Evolutionary conservation across 169 alveolate genomes (phyloP), one percentile per base, ranked within the genome.

Genomic region (Ichthyophthirius multifiliis): DNA sequence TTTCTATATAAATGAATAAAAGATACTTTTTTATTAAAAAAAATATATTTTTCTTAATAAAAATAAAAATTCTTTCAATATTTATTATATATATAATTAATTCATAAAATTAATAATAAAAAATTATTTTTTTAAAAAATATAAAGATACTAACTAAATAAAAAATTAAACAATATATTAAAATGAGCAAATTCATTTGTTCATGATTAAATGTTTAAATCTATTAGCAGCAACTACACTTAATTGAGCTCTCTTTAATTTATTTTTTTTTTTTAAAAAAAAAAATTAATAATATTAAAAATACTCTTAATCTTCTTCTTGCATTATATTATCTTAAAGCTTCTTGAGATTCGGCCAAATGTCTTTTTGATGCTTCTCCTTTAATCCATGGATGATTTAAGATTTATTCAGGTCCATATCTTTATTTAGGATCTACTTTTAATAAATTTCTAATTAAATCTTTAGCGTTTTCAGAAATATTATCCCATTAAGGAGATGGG

Each of bases 401-500:
- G 27, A 79, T 79, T 20, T 79, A 77, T 20, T 79, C 79, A 2
- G 85, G 80, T 23, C 67, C 67, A 79, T 65, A 79, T 79, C 85
- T 79, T 23, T 65, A 10, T 18, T 44, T 45, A 1, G 85, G 85
- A 23, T 79, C 85, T 35, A 65, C 80, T 37, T 79, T 45, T 15
- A 79, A 65, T 32, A 79, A 71, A 18, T 79, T 79, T 41, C 45
- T 74, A 23, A 94, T 87, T 65, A 94, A 76, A 82, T 94, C 97
- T 76, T 94, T 94, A 15, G 96, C 97, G 55, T 74, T 73, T 5
- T 86, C 93, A 16, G 95, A 88, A 44, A 94, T 84, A 71, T 84
- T 87, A 65, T 92, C 96, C 96, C 96, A 94, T 44, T 90, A 86
- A 34, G 96, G 96, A 41, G 92, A 82, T 16, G 95, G 94, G 76